Conservation (phyloP, 169 alveolate genomes). For the Eimeria mitis region DNA sequence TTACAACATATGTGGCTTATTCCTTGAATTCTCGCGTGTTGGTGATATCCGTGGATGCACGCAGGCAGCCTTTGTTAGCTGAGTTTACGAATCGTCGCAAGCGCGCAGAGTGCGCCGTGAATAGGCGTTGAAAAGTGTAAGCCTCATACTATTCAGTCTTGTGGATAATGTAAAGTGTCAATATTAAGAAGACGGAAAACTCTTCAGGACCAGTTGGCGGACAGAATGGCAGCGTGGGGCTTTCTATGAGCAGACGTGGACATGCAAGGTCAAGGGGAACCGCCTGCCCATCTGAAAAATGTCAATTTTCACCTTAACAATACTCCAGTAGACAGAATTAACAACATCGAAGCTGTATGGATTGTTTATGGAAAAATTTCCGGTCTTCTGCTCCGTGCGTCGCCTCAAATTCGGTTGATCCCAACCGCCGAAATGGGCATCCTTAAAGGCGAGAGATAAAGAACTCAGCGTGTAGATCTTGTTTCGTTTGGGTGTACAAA, state of each 20-base stretch:
- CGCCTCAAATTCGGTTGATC: neutral
- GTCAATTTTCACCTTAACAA: neutral
- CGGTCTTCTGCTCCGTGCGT: neutral
- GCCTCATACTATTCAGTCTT: neutral
- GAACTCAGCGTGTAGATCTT: neutral
- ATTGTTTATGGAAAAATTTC: neutral
- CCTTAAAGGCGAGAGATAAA: neutral
- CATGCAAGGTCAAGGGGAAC: neutral
- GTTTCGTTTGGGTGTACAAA: neutral
- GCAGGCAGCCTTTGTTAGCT: neutral
- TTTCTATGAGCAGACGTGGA: slow-evolving; percentile 18
- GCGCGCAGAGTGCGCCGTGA: neutral
- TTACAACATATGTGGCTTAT: neutral
- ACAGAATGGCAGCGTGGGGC: neutral
- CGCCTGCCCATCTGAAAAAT: neutral
- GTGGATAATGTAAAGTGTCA: neutral
- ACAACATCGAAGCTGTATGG: neutral
- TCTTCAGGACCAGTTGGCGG: neutral
- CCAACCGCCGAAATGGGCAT: neutral
- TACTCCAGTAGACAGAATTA: neutral
- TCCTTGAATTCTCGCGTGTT: neutral
- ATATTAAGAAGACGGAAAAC: too few species aligned
- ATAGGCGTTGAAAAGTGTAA: too few species aligned
- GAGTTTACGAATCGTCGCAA: neutral
- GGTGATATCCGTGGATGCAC: neutral